A percentile compares a stretch with the other conserved stretches of the same genome.
Evolutionary conservation across 2,329 filamentous ascomycete species (phyloP).

Genomic region (Aspergillus intermedius): DNA sequence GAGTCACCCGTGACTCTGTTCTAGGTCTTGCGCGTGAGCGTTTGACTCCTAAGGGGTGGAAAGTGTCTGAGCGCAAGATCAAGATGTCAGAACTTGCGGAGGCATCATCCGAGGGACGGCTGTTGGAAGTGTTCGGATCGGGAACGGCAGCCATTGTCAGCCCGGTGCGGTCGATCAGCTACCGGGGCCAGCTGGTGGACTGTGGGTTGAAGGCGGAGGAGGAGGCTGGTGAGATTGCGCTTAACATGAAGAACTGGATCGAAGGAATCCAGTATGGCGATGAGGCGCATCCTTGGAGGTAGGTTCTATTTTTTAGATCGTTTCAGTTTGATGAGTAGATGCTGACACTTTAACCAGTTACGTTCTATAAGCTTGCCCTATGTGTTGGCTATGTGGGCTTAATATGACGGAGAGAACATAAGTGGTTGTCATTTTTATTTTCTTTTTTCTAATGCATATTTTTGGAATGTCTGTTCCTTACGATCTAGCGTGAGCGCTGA

Average conservation of each 20-base stretch:
- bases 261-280: conserved; percentile 93
- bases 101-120: conserved; percentile 72
- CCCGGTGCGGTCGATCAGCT: conserved; percentile 82
- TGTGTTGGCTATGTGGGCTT: not conserved
- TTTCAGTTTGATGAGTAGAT: not conserved
- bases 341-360: conserved; percentile 15
- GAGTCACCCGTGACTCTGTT: conserved; percentile 88
- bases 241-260: conserved; percentile 93
- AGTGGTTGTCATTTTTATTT: not conserved
- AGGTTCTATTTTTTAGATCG: conserved; percentile 27
- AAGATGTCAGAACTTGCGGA: conserved; percentile 81
- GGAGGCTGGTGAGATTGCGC: conserved; percentile 81
- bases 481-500: not conserved
- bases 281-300: conserved; percentile 87
- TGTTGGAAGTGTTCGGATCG: conserved; percentile 88
- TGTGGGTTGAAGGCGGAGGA: conserved; percentile 75
- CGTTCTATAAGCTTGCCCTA: conserved; percentile 14
- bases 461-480: not conserved
- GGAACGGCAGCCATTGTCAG: conserved; percentile 93
- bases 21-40: conserved; percentile 78
- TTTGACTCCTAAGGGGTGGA: conserved; percentile 80
- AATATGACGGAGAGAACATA: not conserved
- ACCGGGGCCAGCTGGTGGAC: conserved; percentile 72
- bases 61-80: conserved; percentile 79
- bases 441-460: not conserved